Base-by-base conservation (phyloP, 2,329 filamentous ascomycete genomes). In the Colletotrichum endophyticum region DNA sequence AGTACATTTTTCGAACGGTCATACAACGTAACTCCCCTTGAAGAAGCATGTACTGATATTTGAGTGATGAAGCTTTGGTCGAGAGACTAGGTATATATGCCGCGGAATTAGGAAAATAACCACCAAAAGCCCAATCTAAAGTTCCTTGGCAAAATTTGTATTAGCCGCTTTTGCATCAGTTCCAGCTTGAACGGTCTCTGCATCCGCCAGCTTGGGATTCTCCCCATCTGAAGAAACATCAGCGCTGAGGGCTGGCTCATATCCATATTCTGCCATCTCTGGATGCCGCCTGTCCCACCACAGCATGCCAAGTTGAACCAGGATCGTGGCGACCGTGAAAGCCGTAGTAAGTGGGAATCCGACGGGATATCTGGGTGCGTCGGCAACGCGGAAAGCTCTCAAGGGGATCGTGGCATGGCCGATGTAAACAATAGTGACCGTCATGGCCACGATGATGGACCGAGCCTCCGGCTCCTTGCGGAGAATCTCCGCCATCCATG, bases 361-460 rank as follows among this genome's bases (percentile, higher is more conserved):
- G 6, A 86, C 80, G 0, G 84, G 83, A 49, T 85, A 86, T 5
- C 77, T 75, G 1, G 85, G 84, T 1, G 84, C 80, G 59, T 86
- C 84, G 0, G 80, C 78, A 0, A 84, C 84, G 25, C 82, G 81
- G 69, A 84, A 86, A 1, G 83, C 84, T 1, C 85, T 80, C 32
- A 86, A 79, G 0, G 85, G 85, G 5, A 85, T 85, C 0, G 84
- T 86, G 3, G 84, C 84, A 19, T 86, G 84, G 0, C 84, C 84
- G 4, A 84, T 77, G 34, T 86, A 86, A 1, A 86, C 84, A 5
- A 86, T 74, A 8, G 83, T 86, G n/a, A 86, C 83, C 0, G 84
- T 84, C 8, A 85, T 61, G 0, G 83, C 84, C 12, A 85, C 84
- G 8, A 85, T 79, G 27, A 85, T 83, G 2, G 84, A 81, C 12